Evolutionary conservation across 345 rosid genomes (phyloP).

Genomic region (Crucihimalaya himalaica): DNA sequence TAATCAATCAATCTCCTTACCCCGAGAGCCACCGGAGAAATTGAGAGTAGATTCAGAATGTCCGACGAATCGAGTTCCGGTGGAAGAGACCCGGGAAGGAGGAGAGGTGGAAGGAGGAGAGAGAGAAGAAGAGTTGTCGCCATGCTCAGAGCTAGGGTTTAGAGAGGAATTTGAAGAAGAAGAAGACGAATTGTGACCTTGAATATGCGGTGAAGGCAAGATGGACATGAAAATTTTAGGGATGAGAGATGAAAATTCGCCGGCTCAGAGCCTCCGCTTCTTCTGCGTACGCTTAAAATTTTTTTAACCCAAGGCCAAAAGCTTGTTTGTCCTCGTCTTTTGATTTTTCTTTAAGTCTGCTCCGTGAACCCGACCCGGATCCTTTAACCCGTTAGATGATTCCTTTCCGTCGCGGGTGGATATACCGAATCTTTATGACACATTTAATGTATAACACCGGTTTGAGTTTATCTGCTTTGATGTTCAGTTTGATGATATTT

Average conservation of each 20-base stretch:
- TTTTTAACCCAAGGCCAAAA: constrained; percentile 8
- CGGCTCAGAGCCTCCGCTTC: constrained; percentile 44
- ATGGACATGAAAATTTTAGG: constrained; percentile 88
- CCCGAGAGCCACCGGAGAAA: constrained; percentile 25
- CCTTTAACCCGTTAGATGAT: background rate
- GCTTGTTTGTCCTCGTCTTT: background rate
- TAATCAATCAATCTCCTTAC: constrained; percentile 17
- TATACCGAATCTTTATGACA: constrained; percentile 9
- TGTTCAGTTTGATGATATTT: background rate
- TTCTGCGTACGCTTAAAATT: background rate
- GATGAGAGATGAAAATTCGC: constrained; percentile 26
- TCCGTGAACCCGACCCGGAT: constrained; percentile 21
- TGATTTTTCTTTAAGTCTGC: background rate
- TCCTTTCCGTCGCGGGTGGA: constrained; percentile 8
- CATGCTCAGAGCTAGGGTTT: constrained; percentile 73
- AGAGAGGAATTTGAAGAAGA: constrained; percentile 40
- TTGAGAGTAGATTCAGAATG: background rate
- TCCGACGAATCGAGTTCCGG: constrained; percentile 24
- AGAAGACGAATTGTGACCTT: constrained; percentile 60
- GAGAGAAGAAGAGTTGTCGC: constrained; percentile 38
- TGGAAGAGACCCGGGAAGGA: constrained; percentile 31
- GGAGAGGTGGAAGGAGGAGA: constrained; percentile 40
- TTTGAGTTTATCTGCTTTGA: background rate
- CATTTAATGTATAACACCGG: background rate
- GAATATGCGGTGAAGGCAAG: constrained; percentile 64